Percentiles rank a stretch among this genome's conserved stretches.
Conservation (phyloP, 257 asterid species). For the Leptodermis oblonga region DNA sequence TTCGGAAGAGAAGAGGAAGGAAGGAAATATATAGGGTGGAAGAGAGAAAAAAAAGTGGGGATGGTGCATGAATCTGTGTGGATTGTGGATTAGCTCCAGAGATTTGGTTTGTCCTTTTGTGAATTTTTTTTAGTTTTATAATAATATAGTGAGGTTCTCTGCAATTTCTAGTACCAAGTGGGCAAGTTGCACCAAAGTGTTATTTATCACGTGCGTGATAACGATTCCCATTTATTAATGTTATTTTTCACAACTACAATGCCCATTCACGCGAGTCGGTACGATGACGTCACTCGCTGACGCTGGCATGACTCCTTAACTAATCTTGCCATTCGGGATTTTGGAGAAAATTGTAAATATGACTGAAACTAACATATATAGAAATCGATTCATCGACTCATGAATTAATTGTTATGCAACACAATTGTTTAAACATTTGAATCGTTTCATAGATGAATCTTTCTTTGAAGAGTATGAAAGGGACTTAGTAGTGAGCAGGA, state of each 20-base stretch:
- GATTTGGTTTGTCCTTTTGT: slow-evolving; percentile 2
- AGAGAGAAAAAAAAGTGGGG: neutral
- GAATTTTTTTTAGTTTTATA: neutral
- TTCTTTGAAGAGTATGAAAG: neutral
- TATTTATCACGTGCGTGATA: slow-evolving; percentile 40
- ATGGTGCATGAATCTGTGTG: slow-evolving; percentile 21
- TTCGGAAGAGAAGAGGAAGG: neutral
- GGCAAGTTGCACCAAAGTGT: slow-evolving; percentile 41
- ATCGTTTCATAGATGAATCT: too few species aligned
- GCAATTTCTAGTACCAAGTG: slow-evolving; percentile 50
- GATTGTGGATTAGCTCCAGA: slow-evolving; percentile 10
- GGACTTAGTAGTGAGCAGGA: neutral
- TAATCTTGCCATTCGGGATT: neutral
- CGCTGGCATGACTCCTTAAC: slow-evolving; percentile 3
- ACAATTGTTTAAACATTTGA: too few species aligned
- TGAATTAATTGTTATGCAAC: too few species aligned
- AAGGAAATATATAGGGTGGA: slow-evolving; percentile 32
- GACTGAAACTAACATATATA: too few species aligned
- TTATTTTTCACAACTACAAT: neutral
- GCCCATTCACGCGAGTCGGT: neutral
- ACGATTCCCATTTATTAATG: neutral
- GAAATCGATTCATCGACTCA: too few species aligned
- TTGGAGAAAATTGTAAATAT: too few species aligned
- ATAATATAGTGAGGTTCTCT: slow-evolving; percentile 22
- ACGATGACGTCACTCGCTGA: slow-evolving; percentile 8